Conservation (phyloP, 306 rosid genomes). For the Prunus salicina region DNA sequence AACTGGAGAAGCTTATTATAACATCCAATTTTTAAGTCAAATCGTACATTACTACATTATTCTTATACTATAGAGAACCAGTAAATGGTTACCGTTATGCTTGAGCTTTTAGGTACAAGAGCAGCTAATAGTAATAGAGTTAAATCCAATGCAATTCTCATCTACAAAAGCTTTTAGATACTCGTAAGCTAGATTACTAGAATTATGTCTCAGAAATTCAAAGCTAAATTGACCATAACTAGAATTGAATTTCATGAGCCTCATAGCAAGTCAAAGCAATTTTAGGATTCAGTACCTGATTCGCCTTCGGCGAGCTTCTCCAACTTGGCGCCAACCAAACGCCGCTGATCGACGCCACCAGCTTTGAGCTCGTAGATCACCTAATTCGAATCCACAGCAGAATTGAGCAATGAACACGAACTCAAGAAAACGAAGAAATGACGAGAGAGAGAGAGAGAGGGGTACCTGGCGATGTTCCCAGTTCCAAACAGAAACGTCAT, state of each 20-base stretch:
- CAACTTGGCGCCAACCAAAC: slow-evolving; percentile 91
- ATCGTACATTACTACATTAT: background rate
- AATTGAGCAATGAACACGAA: background rate
- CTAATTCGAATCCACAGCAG: slow-evolving; percentile 30
- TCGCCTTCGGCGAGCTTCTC: slow-evolving; percentile 99
- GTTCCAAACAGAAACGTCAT: slow-evolving; percentile 97
- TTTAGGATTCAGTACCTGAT: slow-evolving; percentile 45
- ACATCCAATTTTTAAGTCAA: background rate
- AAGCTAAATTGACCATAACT: background rate
- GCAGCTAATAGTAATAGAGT: background rate
- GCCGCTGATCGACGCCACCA: slow-evolving; percentile 95
- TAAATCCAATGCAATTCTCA: background rate
- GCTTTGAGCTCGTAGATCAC: slow-evolving; percentile 96
- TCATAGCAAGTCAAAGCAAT: background rate
- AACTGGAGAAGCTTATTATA: background rate
- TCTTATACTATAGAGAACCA: background rate
- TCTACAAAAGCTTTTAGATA: background rate
- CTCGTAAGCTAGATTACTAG: background rate
- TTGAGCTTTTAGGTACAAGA: background rate
- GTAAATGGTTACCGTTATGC: background rate
- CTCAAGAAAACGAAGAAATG: background rate
- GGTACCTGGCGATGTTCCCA: slow-evolving; percentile 97
- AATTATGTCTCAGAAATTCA: background rate
- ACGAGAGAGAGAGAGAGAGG: background rate
- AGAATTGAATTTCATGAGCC: background rate